Percentiles rank a stretch among this genome's conserved stretches.
These are phyloP conservation scores for Erodium trifolium DNA, from an alignment of 441 rosid genomes.

Conservation along the genomic window DNA sequence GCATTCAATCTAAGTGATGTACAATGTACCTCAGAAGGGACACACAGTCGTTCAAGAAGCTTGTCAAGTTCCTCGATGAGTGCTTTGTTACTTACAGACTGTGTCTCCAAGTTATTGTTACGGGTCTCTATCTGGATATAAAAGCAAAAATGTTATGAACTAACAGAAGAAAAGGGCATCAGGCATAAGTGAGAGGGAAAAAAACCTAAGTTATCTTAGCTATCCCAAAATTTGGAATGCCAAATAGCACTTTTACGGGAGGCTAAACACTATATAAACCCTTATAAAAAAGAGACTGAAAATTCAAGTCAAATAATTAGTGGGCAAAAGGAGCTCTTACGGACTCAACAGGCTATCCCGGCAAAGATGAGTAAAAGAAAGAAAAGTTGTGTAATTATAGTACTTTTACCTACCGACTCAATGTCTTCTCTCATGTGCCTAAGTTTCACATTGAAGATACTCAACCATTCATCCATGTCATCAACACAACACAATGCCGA, in stretches of 20 bases:
- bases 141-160: conserved; percentile 14
- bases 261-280: background rate
- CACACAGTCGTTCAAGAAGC: conserved; percentile 72
- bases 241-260: background rate
- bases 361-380: conserved; percentile 1
- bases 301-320: background rate
- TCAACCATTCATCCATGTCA: conserved; percentile 98
- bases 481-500: conserved; percentile 87
- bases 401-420: conserved; percentile 60
- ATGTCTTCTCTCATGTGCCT: conserved; percentile 99
- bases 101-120: conserved; percentile 95
- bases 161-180: conserved; percentile 13
- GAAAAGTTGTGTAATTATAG: conserved; percentile 5
- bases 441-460: conserved; percentile 94
- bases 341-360: background rate
- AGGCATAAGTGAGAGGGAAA: background rate
- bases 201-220: background rate
- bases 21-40: conserved; percentile 79
- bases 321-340: background rate
- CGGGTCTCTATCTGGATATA: conserved; percentile 86
- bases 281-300: background rate
- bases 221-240: conserved; percentile 9
- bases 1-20: conserved; percentile 12
- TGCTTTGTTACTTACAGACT: conserved; percentile 82
- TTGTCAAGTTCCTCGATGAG: conserved; percentile 93